A percentile compares a stretch with the other conserved stretches of the same genome.
These are phyloP conservation scores for Boletus coccyginus DNA, from an alignment of 768 basidiomycete species.

Conservation along the genomic window DNA sequence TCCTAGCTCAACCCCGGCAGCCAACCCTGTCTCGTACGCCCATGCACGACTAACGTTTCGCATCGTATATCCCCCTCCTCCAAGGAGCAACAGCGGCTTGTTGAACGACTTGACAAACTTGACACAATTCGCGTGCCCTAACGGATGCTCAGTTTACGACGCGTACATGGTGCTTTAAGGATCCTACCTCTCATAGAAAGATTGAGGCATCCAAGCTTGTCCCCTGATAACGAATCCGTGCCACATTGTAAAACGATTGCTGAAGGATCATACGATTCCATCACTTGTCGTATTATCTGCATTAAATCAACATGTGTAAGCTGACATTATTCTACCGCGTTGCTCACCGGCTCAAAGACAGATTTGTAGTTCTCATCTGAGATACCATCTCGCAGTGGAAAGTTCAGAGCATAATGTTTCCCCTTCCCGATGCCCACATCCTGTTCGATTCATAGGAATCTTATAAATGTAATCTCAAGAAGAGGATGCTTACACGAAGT, in stretches of 20 bases:
- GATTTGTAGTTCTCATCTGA: constrained; percentile 93
- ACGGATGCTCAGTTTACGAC: not conserved
- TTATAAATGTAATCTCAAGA: not conserved
- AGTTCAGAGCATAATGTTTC: constrained; percentile 91
- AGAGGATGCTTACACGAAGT: constrained; percentile 58
- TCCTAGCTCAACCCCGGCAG: constrained; percentile 93
- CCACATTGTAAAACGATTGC: constrained; percentile 98
- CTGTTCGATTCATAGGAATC: constrained; percentile 37
- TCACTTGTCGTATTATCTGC: constrained; percentile 89
- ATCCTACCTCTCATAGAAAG: constrained; percentile 85
- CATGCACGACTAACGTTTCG: constrained; percentile 95
- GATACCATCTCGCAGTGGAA: constrained; percentile 92
- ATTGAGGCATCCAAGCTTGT: constrained; percentile 94
- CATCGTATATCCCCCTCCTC: constrained; percentile 98
- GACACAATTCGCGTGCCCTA: constrained; percentile 96
- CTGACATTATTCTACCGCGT: not conserved
- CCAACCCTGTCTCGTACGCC: constrained; percentile 97
- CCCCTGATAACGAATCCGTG: constrained; percentile 94
- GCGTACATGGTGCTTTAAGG: not conserved
- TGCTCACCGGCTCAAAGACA: constrained; percentile 89
- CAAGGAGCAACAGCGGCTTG: constrained; percentile 88
- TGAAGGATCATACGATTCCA: constrained; percentile 92
- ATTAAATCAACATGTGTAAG: not conserved
- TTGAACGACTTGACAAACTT: constrained; percentile 96
- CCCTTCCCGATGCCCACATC: constrained; percentile 94